Evolutionary conservation across 768 basidiomycete genomes (phyloP).

Genomic region (Mycena filopes): DNA sequence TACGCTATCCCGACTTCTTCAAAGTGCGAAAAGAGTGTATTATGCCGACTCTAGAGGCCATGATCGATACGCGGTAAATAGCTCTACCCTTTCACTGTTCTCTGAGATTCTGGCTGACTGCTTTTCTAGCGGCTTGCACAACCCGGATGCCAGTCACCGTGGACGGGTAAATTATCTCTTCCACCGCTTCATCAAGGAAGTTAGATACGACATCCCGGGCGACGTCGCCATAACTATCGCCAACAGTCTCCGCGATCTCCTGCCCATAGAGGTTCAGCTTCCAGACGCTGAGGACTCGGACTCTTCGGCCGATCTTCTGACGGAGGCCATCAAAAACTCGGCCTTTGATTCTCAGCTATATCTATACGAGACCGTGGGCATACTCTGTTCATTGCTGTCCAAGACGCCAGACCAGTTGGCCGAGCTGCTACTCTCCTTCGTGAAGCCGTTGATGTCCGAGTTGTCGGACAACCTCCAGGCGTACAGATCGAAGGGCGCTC

Average conservation of each 20-base stretch:
- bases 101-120: conserved; percentile 10
- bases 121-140: conserved; percentile 83
- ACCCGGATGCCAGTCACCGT: conserved; percentile 71
- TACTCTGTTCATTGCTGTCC: conserved; percentile 80
- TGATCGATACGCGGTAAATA: conserved; percentile 84
- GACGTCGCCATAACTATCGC: conserved; percentile 79
- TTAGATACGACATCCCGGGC: conserved; percentile 77
- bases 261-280: conserved; percentile 78
- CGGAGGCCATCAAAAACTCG: conserved; percentile 82
- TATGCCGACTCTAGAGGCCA: conserved; percentile 85
- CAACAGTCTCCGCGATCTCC: conserved; percentile 78
- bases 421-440: conserved; percentile 75
- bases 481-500: conserved; percentile 61
- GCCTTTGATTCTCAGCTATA: conserved; percentile 93
- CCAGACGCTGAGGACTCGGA: conserved; percentile 83
- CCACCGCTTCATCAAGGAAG: conserved; percentile 89
- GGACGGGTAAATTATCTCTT: conserved; percentile 92
- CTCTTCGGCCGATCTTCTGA: conserved; percentile 64
- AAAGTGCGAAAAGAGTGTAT: conserved; percentile 92
- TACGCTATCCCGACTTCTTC: conserved; percentile 98
- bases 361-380: conserved; percentile 92
- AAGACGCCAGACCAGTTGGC: conserved; percentile 76
- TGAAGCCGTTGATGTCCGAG: conserved; percentile 84
- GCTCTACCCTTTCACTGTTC: neutral
- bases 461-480: conserved; percentile 68